Evolutionary conservation across 2,329 filamentous ascomycete genomes (phyloP).

Genomic region (Annulohypoxylon truncatum): DNA sequence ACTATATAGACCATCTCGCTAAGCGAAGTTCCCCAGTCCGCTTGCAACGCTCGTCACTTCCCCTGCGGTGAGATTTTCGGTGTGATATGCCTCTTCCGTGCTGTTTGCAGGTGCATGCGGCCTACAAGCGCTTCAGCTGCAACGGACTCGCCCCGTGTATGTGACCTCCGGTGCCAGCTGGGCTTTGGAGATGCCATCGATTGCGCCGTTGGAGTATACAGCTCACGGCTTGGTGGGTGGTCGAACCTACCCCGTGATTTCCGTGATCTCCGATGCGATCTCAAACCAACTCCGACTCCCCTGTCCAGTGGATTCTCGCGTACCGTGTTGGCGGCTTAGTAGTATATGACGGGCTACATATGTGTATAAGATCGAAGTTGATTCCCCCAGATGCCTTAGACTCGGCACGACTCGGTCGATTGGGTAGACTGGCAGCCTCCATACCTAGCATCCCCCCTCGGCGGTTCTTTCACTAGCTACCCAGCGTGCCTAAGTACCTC

Average conservation of each 20-base stretch:
- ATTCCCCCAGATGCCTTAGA: constrained; percentile 8
- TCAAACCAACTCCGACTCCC: not conserved
- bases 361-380: not conserved
- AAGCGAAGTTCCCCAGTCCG: not conserved
- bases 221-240: not conserved
- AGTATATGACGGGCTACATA: not conserved
- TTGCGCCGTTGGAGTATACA: not conserved
- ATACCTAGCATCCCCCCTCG: constrained; percentile 6
- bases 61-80: constrained; percentile 14
- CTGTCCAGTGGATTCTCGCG: not conserved
- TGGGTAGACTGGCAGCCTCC: constrained; percentile 4
- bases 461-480: constrained; percentile 2
- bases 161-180: not conserved
- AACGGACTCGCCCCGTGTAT: constrained; percentile 11
- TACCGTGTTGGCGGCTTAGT: not conserved
- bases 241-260: not conserved
- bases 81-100: constrained; percentile 34
- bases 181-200: not conserved
- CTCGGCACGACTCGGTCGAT: constrained; percentile 26
- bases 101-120: constrained; percentile 40
- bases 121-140: constrained; percentile 34
- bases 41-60: not conserved
- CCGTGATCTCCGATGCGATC: not conserved
- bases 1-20: not conserved
- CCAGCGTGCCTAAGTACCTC: not conserved